Evolutionary conservation across 345 rosid genomes (phyloP).

Genomic region (Bretschneidera sinensis): DNA sequence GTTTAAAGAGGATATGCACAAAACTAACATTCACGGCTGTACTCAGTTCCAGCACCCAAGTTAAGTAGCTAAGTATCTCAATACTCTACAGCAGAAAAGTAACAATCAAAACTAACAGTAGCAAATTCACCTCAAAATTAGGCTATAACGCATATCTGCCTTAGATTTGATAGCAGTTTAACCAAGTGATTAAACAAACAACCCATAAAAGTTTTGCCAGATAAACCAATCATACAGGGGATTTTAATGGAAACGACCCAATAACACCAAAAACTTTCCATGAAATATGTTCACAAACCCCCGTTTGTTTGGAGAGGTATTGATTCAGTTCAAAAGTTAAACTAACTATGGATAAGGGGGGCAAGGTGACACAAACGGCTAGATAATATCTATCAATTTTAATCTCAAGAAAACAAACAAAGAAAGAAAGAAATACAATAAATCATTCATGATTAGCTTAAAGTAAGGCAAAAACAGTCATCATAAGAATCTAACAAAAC

Average conservation of each 20-base stretch:
- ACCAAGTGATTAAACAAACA: background rate
- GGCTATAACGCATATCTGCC: conserved; percentile 8
- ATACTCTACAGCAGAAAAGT: background rate
- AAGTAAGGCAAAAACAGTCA: conserved; percentile 16
- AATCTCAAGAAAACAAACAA: too few species aligned
- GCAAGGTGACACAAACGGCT: conserved; percentile 18
- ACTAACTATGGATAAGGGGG: conserved; percentile 14
- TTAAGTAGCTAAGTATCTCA: conserved; percentile 4
- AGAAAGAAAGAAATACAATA: background rate
- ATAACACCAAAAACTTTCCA: background rate
- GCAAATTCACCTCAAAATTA: conserved; percentile 3
- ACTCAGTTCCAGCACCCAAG: conserved; percentile 1
- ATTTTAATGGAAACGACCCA: background rate
- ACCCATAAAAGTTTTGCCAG: too few species aligned
- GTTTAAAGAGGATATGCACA: too few species aligned
- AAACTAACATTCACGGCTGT: background rate
- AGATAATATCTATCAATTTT: background rate
- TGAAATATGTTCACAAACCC: conserved; percentile 6
- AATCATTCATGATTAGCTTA: conserved; percentile 14
- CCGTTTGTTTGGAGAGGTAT: conserved; percentile 4
- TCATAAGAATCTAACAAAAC: conserved; percentile 20
- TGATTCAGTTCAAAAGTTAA: conserved; percentile 5
- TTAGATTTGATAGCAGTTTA: conserved; percentile 8
- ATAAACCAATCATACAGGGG: background rate
- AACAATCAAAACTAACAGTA: background rate